Evolutionary conservation across 2,329 filamentous ascomycete species (phyloP).

Genomic region (Aspergillus novoparasiticus): DNA sequence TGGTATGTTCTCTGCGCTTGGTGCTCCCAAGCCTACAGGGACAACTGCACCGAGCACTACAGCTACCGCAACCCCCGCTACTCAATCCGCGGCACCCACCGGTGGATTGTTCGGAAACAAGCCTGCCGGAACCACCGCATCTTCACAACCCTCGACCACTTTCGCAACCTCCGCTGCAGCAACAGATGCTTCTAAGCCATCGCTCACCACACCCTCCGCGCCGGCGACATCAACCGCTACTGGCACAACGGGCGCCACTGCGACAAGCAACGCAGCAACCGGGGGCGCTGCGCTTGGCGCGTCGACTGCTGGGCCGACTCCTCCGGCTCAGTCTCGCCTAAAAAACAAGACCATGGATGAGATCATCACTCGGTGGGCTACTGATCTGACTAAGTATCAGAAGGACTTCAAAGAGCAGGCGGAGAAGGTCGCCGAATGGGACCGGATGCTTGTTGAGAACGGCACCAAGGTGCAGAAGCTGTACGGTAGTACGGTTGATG

Average conservation of each 20-base stretch:
- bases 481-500: slow-evolving; percentile 89
- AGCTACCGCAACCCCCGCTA: slow-evolving; percentile 31
- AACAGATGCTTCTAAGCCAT: slow-evolving; percentile 25
- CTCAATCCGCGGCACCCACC: slow-evolving; percentile 22
- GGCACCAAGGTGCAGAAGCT: slow-evolving; percentile 93
- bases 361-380: slow-evolving; percentile 95
- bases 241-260: background rate
- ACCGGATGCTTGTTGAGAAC: slow-evolving; percentile 88
- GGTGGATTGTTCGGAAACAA: slow-evolving; percentile 28
- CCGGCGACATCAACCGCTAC: slow-evolving; percentile 36
- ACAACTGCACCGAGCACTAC: slow-evolving; percentile 30
- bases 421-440: slow-evolving; percentile 84
- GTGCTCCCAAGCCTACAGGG: slow-evolving; percentile 32
- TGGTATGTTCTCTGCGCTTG: slow-evolving; percentile 32
- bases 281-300: slow-evolving; percentile 55
- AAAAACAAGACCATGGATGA: slow-evolving; percentile 99
- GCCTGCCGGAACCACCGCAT: slow-evolving; percentile 26
- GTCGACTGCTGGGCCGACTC: slow-evolving; percentile 78
- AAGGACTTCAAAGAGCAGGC: slow-evolving; percentile 95
- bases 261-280: slow-evolving; percentile 34
- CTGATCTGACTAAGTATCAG: slow-evolving; percentile 92
- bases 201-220: slow-evolving; percentile 32
- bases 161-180: slow-evolving; percentile 23
- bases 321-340: slow-evolving; percentile 78
- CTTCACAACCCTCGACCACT: slow-evolving; percentile 25